Percentiles rank a stretch among this genome's conserved stretches.
These are phyloP conservation scores for Penicillium egyptiacum DNA, from an alignment of 495 filamentous ascomycete genomes.

Conservation along the genomic window DNA sequence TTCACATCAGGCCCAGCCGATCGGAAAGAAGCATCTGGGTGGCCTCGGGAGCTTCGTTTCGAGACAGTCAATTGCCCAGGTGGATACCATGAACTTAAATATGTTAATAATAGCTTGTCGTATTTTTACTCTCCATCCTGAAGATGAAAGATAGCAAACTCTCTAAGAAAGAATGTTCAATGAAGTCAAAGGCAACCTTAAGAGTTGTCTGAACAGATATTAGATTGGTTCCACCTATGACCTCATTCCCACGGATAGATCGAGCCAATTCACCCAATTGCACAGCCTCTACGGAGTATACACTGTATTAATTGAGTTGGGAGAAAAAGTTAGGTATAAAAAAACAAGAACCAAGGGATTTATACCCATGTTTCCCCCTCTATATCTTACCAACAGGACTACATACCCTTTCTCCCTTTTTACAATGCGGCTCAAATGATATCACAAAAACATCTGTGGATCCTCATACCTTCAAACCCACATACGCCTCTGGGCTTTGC, in stretches of 20 bases:
- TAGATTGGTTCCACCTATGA: background rate
- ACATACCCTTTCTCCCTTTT: background rate
- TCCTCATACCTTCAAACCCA: background rate
- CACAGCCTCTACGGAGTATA: background rate
- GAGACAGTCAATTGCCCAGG: background rate
- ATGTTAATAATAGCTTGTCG: background rate
- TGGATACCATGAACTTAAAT: background rate
- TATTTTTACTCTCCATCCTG: background rate
- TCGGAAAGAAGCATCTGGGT: background rate
- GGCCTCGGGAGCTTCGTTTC: background rate
- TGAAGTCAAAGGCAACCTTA: background rate
- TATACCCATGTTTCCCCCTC: background rate
- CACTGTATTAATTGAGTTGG: background rate
- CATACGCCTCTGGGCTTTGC: background rate
- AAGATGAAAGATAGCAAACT: background rate
- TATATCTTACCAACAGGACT: background rate
- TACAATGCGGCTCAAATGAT: slow-evolving; percentile 1
- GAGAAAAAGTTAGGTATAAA: background rate
- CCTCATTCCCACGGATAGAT: background rate
- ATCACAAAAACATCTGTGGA: background rate
- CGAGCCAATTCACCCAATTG: background rate
- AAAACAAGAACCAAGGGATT: background rate
- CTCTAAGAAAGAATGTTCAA: background rate
- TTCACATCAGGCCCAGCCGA: background rate
- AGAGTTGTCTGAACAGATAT: background rate